Base-by-base conservation (phyloP, 257 asterid genomes). In the Nyctanthes arbortristis region DNA sequence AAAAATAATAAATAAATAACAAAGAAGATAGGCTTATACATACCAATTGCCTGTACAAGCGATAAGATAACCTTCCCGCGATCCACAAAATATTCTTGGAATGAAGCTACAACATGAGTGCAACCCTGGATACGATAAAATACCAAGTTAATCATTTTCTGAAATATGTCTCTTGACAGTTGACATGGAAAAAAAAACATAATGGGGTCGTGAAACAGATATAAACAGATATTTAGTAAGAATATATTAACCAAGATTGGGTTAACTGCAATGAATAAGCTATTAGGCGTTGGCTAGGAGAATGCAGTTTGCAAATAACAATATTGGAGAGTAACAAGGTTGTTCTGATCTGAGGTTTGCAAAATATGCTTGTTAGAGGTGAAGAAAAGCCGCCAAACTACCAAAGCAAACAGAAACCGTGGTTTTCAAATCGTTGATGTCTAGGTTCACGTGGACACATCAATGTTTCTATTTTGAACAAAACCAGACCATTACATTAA, bases 31-130 rank as follows among this genome's bases (percentile, higher is more conserved):
- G 39, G 20, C 27, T 5, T 27, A 36, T 31, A 69, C 81, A 35
- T 81, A 92, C 98, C 98, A 34, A 92, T 83, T 61, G 97, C 98
- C 84, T 93, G 97, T 9, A 90, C 95, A 27, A 93, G 93, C 12
- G 83, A 87, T 65, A 84, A 28, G 60, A 93, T 87, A 73, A 85
- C 81, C 72, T 70, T 88, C 66, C 74, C 91, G 36, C 96, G 84
- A 66, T 84, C 88, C 70, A 81, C 36, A 27, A 85, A 74, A 70
- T 85, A 88, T 4, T 69, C 87, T 75, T 77, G 90, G 71, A 80
- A 90, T 11, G 98, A 77, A 7, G 92, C 45, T 62, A 45, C 43
- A 55, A 93, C 92, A 74, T 80, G 83, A 22, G 73, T 75, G 83
- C 98, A 88, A 49, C 98, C 98, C 98, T 93, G 75, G 5, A 71